Evolutionary conservation across 306 rosid species (phyloP), one percentile per base, ranked within the genome.

Genomic region (Clitoria ternatea): DNA sequence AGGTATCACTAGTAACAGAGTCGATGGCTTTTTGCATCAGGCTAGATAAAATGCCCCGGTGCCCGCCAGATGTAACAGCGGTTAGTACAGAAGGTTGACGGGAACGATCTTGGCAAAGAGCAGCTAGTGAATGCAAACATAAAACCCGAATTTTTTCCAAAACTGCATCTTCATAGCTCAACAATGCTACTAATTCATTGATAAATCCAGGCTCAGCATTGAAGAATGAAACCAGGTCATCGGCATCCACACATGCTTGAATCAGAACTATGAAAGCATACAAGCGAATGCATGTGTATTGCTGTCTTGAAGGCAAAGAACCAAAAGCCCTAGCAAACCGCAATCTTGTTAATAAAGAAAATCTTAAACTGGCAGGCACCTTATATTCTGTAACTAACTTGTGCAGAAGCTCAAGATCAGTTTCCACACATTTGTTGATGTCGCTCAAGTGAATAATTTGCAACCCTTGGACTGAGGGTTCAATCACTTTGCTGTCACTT

Each of bases 131-230:
- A 76, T 85, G 89, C 84, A 89, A 79, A 76, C 96, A 91, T 17
- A 91, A 81, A 77, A 87, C 77, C 64, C 97, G 85, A 56, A 95
- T 83, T 81, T 87, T 89, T 66, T 86, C 97, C 73, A 87, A 80
- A 70, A 85, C 96, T 29, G 81, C 85, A 77, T 95, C 97, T 81
- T 95, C 99, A 71, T 80, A 85, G 85, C 97, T 89, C 76, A 91
- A 84, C 61, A 95, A 61, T 12, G 89, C 84, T 30, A 95, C 92
- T 70, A 95, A 82, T 69, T 95, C 99, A 76, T 91, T 91, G 77
- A 91, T 93, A 85, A 89, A 91, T 80, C 91, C 99, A 29, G 99
- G 99, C 87, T 95, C 99, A 19, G 96, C 78, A 77, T 91, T 91
- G 76, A 95, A 91, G 86, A 91, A 95, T 7, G 96, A 89, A 78